phyloP scores from a whole-genome alignment of 2,329 filamentous ascomycete species.

The Ophiocordyceps australis region DNA sequence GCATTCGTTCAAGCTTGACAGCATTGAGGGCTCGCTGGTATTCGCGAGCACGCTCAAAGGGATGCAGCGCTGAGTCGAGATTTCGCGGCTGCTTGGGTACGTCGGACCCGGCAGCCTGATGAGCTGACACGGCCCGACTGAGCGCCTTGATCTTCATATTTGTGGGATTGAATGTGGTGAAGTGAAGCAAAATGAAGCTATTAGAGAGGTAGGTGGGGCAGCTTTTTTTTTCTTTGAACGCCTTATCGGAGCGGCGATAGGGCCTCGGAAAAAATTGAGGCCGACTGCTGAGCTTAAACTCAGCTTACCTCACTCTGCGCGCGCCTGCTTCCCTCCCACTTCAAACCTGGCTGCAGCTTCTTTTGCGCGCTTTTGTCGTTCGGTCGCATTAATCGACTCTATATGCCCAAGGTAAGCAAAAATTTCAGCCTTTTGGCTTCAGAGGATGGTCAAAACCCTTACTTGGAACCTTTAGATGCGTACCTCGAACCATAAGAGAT shows the following conservation, averaged over 20 bases:
- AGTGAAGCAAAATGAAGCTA: not conserved
- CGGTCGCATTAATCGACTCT: no score
- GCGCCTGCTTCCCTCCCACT: no score
- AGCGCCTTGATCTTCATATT: slow-evolving; percentile 46
- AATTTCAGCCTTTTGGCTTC: no score
- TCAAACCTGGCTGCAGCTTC: no score
- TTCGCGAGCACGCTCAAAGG: slow-evolving; percentile 79
- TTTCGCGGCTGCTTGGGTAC: slow-evolving; percentile 49
- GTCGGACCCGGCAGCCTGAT: slow-evolving; percentile 49
- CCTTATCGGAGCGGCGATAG: slow-evolving; percentile 13
- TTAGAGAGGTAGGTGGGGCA: slow-evolving; percentile 5
- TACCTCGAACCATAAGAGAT: not conserved
- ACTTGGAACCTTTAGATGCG: not conserved
- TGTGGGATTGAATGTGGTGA: not conserved
- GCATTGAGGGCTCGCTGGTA: slow-evolving; percentile 45
- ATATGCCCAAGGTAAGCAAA: no score
- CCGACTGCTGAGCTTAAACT: no score
- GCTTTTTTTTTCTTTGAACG: slow-evolving; percentile 8
- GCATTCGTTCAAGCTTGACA: slow-evolving; percentile 87
- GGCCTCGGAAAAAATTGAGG: no score
- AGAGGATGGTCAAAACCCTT: no score
- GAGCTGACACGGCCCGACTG: slow-evolving; percentile 42
- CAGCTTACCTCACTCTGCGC: no score
- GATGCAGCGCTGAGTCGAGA: slow-evolving; percentile 71
- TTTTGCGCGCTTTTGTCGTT: no score